phyloP scores from a whole-genome alignment of 345 rosid genomes.

The Clausena lansium region DNA sequence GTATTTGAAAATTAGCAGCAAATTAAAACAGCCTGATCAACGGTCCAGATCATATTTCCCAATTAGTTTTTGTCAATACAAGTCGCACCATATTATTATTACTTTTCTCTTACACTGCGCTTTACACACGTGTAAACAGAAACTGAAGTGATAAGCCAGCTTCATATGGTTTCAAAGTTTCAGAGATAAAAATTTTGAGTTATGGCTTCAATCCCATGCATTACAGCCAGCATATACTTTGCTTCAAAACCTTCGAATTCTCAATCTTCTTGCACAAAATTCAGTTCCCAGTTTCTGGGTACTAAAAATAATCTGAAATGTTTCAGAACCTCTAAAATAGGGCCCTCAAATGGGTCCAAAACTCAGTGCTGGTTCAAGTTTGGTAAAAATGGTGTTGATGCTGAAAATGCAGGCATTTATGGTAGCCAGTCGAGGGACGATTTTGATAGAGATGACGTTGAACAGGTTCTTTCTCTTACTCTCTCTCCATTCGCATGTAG shows the following conservation, averaged over 20 bases:
- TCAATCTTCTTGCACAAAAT: conserved; percentile 27
- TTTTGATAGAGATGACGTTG: conserved; percentile 95
- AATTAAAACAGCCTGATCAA: neutral
- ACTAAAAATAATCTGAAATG: conserved; percentile 24
- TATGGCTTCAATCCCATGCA: conserved; percentile 54
- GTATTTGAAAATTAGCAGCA: fast-evolving
- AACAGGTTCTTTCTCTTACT: conserved; percentile 56
- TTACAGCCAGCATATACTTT: conserved; percentile 26
- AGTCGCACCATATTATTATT: neutral
- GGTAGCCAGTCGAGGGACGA: conserved; percentile 89
- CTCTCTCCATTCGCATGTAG: neutral
- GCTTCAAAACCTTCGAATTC: conserved; percentile 35
- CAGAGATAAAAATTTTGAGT: neutral
- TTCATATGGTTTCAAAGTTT: neutral
- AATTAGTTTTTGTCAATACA: neutral
- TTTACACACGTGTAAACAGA: conserved; percentile 15
- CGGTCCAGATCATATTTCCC: neutral
- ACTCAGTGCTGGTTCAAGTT: conserved; percentile 81
- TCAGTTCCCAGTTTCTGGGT: conserved; percentile 60
- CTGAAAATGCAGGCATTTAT: conserved; percentile 93
- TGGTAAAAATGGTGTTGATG: conserved; percentile 89
- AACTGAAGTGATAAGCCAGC: neutral
- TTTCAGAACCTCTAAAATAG: conserved; percentile 39
- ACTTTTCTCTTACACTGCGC: neutral
- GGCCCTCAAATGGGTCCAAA: conserved; percentile 76